Evolutionary conservation across 306 rosid genomes (phyloP), one percentile per base, ranked within the genome.

Genomic region (Bauhinia variegata): DNA sequence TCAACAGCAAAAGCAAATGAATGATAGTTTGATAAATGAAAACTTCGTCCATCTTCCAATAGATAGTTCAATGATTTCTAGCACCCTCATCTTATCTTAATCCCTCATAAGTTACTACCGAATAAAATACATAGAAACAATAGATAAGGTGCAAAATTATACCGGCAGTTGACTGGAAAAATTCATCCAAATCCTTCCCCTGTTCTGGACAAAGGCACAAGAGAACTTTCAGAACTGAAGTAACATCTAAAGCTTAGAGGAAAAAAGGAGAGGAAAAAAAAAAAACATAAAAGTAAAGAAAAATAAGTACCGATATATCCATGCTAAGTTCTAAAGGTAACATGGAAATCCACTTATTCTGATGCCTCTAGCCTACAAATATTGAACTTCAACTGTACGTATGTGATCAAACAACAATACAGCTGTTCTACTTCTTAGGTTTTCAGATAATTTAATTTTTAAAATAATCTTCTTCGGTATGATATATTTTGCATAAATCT

Each of bases 101-200:
- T 3, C 34, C 57, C 41, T 62, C 42, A 44, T n/a, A 38, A 44
- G 37, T 44, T 46, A 11, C 32, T 53, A 15, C 36, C 11, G 55
- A 32, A 68, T 30, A 31, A 54, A 52, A 54, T 18, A 51, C 18
- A 50, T 32, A 66, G 17, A 57, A 52, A 53, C 32, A 43, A 42
- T 33, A 48, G 51, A 63, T 6, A 15, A 33, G 38, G 68, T 5
- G 37, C 42, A 61, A 65, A 72, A 16, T 14, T 51, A 57, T 86
- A 91, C 97, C 97, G 7, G 89, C 91, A 56, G 97, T 86, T 71
- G 97, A 91, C 86, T 50, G 80, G 63, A 91, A 91, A 83, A 91
- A 91, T 75, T 91, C 97, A 19, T 83, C 89, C 82, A 91, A 75
- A 75, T 86, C 85, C 77, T 85, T 88, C 23, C 83, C 96, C 71